phyloP scores from a whole-genome alignment of 1,139 yeast genomes.

The Lodderomyces parapsilosis region DNA sequence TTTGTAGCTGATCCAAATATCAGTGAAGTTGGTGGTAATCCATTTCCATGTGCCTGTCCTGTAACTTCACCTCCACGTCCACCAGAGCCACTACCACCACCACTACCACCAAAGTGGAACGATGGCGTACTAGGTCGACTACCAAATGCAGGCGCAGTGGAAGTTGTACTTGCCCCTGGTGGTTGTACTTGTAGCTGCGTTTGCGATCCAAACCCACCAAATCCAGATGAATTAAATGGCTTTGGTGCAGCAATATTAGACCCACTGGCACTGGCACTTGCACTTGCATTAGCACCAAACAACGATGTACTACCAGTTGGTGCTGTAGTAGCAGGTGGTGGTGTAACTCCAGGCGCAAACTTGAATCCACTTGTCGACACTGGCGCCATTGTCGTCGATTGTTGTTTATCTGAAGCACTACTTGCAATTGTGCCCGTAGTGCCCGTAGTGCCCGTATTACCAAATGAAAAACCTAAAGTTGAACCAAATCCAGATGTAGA shows the following conservation, averaged over 20 bases:
- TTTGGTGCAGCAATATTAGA: not conserved
- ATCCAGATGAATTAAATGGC: not conserved
- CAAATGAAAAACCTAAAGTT: not conserved
- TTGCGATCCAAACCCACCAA: slow-evolving; percentile 3
- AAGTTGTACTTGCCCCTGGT: not conserved
- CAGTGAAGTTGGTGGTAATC: not conserved
- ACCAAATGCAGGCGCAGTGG: slow-evolving; percentile 6
- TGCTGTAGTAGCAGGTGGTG: slow-evolving; percentile 6
- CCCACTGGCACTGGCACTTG: not conserved
- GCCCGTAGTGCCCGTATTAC: not conserved
- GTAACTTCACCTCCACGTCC: too few relatives aligned
- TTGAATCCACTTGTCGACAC: slow-evolving; percentile 11
- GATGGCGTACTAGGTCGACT: slow-evolving; percentile 12
- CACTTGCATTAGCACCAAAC: not conserved
- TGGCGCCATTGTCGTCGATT: slow-evolving; percentile 4
- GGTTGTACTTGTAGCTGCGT: not conserved
- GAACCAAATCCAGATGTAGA: not conserved
- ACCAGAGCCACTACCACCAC: too few relatives aligned
- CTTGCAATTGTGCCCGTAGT: slow-evolving; percentile 1
- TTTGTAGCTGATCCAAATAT: slow-evolving; percentile 2
- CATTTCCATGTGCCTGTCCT: slow-evolving; percentile 3
- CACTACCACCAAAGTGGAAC: slow-evolving; percentile 10
- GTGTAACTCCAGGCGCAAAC: slow-evolving; percentile 15
- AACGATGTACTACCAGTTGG: not conserved
- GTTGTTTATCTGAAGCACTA: slow-evolving; percentile 1